phyloP scores from a whole-genome alignment of 192 early-diverging fungal genomes.

The Coemansia sp. region DNA sequence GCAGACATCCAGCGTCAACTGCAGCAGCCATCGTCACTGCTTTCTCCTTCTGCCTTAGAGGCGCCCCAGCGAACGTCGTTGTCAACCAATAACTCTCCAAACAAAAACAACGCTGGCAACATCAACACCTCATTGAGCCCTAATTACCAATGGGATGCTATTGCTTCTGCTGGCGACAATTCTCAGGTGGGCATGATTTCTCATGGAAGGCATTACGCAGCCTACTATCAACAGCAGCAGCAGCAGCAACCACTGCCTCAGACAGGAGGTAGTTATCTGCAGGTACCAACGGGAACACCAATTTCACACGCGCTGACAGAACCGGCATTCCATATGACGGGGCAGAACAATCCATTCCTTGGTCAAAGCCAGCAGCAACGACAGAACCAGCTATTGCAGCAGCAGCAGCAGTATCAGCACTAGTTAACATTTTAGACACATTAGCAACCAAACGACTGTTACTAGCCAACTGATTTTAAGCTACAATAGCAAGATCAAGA shows the following conservation, averaged over 20 bases:
- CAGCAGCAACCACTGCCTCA: background rate
- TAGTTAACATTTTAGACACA: background rate
- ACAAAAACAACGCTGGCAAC: conserved; percentile 9
- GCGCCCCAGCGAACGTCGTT: conserved; percentile 25
- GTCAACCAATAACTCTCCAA: conserved; percentile 23
- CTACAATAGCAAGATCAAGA: background rate
- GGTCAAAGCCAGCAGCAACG: conserved; percentile 8
- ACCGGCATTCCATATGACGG: conserved; percentile 9
- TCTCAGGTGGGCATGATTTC: background rate
- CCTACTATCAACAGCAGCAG: conserved; percentile 8
- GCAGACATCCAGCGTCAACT: conserved; percentile 7
- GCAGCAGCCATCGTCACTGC: conserved; percentile 19
- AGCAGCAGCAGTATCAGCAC: conserved; percentile 2
- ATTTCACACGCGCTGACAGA: conserved; percentile 44
- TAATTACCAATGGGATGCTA: background rate
- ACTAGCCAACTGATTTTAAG: background rate
- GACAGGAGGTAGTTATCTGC: conserved; percentile 13
- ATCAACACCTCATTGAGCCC: conserved; percentile 14
- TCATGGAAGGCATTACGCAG: background rate
- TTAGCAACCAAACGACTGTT: background rate
- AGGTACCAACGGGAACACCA: conserved; percentile 32
- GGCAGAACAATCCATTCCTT: conserved; percentile 6
- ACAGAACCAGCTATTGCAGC: conserved; percentile 7
- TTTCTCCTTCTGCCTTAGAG: conserved; percentile 4
- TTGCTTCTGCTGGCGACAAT: conserved; percentile 3